Evolutionary conservation across 148 eudicot genomes (phyloP).

Genomic region (Rhododendron vialii): DNA sequence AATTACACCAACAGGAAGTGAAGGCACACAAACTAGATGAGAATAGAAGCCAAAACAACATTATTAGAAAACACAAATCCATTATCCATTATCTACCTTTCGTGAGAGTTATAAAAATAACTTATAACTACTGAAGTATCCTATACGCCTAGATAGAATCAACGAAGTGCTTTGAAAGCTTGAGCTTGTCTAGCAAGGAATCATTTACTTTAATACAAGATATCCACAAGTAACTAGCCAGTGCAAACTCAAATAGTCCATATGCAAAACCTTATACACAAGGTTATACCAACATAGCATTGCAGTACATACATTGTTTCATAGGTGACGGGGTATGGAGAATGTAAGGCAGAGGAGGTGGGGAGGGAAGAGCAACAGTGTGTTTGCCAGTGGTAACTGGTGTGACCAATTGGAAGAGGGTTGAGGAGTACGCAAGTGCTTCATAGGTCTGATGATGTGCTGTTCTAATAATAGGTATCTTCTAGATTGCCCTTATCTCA

Average conservation of each 20-base stretch:
- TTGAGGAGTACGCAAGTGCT: neutral
- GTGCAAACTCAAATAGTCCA: neutral
- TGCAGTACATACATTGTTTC: neutral
- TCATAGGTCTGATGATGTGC: neutral
- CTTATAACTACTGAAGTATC: neutral
- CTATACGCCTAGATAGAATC: neutral
- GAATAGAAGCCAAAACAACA: neutral
- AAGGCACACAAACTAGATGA: neutral
- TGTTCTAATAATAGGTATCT: neutral
- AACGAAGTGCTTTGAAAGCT: neutral
- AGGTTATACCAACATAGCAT: neutral
- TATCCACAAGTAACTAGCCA: neutral
- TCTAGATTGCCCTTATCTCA: neutral
- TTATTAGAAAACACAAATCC: neutral
- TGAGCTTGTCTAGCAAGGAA: conserved; percentile 1
- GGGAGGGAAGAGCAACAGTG: neutral
- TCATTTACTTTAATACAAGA: neutral
- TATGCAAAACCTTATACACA: neutral
- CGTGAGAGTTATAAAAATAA: neutral
- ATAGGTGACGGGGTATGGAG: neutral
- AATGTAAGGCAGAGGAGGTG: neutral
- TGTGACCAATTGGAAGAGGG: neutral
- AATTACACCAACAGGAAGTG: neutral
- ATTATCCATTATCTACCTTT: neutral
- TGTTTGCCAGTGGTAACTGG: neutral